These are phyloP conservation scores for Fragaria vesca DNA, from an alignment of 306 rosid species.

Conservation along the genomic window DNA sequence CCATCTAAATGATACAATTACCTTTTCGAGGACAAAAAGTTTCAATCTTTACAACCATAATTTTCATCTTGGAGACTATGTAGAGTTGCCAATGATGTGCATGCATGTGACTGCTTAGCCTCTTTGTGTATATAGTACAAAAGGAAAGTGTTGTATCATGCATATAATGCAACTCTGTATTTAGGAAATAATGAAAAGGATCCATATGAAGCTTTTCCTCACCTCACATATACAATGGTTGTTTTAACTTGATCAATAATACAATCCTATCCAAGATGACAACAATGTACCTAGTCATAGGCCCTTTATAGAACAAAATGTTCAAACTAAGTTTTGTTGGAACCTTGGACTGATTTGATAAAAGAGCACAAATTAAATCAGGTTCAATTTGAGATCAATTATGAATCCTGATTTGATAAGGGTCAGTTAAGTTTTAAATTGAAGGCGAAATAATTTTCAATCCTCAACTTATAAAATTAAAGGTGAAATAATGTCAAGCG, in stretches of 20 bases:
- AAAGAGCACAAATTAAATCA: too few relatives aligned
- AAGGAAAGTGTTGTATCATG: neutral
- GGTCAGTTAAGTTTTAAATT: too few relatives aligned
- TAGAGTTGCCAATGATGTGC: slow-evolving; percentile 1
- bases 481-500: too few relatives aligned
- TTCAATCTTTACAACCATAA: neutral
- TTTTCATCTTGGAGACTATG: neutral
- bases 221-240: neutral
- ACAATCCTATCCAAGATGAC: neutral
- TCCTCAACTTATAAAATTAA: too few relatives aligned
- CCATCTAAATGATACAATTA: neutral
- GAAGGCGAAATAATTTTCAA: too few relatives aligned
- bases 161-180: neutral
- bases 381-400: neutral
- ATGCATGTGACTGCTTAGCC: neutral
- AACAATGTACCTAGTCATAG: neutral
- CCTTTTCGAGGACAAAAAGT: neutral
- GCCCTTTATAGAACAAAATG: neutral
- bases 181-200: neutral
- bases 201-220: neutral
- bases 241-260: neutral
- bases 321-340: too few relatives aligned
- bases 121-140: neutral
- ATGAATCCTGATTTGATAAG: neutral
- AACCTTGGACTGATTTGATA: neutral